Base-by-base conservation (phyloP, 768 basidiomycete species). In the Sutorius australiensis region DNA sequence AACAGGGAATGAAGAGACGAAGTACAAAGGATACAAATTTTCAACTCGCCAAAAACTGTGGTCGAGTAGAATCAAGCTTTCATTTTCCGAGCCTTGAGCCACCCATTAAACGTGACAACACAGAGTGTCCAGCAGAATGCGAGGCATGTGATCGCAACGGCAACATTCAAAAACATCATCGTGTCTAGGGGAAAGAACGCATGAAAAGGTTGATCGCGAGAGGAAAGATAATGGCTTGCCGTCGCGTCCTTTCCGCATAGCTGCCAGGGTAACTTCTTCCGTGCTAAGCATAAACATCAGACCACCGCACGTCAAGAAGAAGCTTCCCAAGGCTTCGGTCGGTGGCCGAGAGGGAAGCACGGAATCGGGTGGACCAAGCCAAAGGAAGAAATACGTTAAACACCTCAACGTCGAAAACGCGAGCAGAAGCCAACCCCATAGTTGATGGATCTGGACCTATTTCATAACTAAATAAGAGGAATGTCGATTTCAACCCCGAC, bases 311-410 rank as follows among this genome's bases (percentile, higher is more conserved):
- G 93, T 81, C 46, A 95, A 76, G 72, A 88, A 89, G 71, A 98
- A 90, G 53, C 89, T 81, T 14, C 87, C 90, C 37, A 98, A 72
- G 6, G 87, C 87, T 73, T 98, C 95, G 0, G 95, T 95, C 0
- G 95, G 95, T 6, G 95, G 95, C 9, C 94, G 83, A 13, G 89
- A 91, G 2, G 95, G 95, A 13, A 92, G 79, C n/a, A 86, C 77
- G 2, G 91, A 92, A 12, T 79, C 78, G 7, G 92, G 88, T 12
- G 94, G 94, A 28, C 79, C 77, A 41, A 95, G 77, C 89, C 89
- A 98, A 37, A 95, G 77, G 81, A 98, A 93, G 73, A 94, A 91
- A 67, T 98, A 98, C 2, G 95, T 98, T 36, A 94, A 61, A 65
- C 87, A 90, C 47, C 95, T 81, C 54, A 95, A 73, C 8, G 89